Base-by-base conservation (phyloP, 1,284 basidiomycete species). In the Austropuccinia psidii region DNA sequence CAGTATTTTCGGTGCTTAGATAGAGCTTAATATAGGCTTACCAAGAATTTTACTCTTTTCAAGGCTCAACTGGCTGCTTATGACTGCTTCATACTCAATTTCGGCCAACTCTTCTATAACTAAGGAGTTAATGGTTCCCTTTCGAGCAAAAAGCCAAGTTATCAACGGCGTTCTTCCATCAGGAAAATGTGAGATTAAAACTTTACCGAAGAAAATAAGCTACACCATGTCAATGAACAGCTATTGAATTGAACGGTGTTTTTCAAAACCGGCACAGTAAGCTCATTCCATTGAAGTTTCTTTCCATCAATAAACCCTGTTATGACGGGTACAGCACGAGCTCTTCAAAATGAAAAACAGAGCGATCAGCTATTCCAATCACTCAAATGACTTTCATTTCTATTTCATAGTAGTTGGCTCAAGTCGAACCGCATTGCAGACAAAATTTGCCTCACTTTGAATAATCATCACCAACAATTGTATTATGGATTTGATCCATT, bases 161-260 rank as follows among this genome's bases (percentile, higher is more conserved):
- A 45, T 11, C 11, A 45, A 45, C n/a, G 43, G n/a, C 11, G n/a
- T 45, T 45, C 43, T 45, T 13, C n/a, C 43, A 45, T 45, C 13
- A 13, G 11, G 11, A 13, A 45, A 13, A 13, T 11, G 11, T 45
- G 43, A n/a, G 43, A 45, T 13, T 13, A 45, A 45, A 45, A 45
- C n/a, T n/a, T n/a, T n/a, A n/a, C n/a, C n/a, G 43, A 45, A 45
- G 49, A 13, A 41, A 29, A 45, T 37, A 73, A 41, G 49, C 69
- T 54, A 64, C 49, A 39, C 69, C 69, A 73, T 4, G 69, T 73
- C 58, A 73, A 54, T 15, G 58, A 61, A 31, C n/a, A 31, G 11
- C 54, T 62, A 39, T 73, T 73, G 47, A 73, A 64, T 39, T 73
- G 69, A 39, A 73, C 57, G 13, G 57, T 73, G 8, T 24, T 45